Percentiles rank a stretch among this genome's conserved stretches.
phyloP scores from a whole-genome alignment of 2,329 filamentous ascomycete species.

The Penicillium sp. region DNA sequence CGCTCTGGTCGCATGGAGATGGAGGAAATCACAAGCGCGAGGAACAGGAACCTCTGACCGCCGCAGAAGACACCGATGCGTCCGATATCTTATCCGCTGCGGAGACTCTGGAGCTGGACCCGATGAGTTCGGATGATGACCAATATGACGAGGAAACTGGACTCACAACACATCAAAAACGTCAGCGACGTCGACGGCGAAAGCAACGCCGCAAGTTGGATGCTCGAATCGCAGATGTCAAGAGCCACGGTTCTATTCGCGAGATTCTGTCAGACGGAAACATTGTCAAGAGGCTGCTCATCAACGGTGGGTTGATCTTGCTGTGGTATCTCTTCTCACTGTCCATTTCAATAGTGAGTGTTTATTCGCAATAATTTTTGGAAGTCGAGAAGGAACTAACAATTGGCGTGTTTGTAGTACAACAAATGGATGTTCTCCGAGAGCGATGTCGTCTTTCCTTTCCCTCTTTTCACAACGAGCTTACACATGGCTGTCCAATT shows the following conservation, averaged over 20 bases:
- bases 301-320: constrained; percentile 73
- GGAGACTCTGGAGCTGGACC: constrained; percentile 48
- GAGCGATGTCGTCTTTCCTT: constrained; percentile 77
- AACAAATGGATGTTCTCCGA: constrained; percentile 99
- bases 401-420: constrained; percentile 53
- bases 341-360: constrained; percentile 75
- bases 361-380: neutral
- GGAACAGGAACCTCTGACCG: constrained; percentile 28
- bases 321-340: constrained; percentile 90
- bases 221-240: constrained; percentile 56
- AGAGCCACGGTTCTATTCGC: constrained; percentile 58
- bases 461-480: constrained; percentile 88
- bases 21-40: constrained; percentile 23
- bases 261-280: constrained; percentile 58
- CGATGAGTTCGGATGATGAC: constrained; percentile 60
- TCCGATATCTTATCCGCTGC: constrained; percentile 38
- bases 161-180: constrained; percentile 63
- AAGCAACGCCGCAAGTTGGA: constrained; percentile 60
- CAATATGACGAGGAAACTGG: constrained; percentile 86
- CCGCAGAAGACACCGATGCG: constrained; percentile 29
- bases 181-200: constrained; percentile 56
- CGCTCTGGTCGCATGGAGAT: constrained; percentile 20
- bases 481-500: constrained; percentile 97
- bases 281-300: constrained; percentile 57
- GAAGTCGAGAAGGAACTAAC: constrained; percentile 8